Percentiles rank a stretch among this genome's conserved stretches.
Conservation (phyloP, 2,329 filamentous ascomycete species). For the Trichoderma sp. region DNA sequence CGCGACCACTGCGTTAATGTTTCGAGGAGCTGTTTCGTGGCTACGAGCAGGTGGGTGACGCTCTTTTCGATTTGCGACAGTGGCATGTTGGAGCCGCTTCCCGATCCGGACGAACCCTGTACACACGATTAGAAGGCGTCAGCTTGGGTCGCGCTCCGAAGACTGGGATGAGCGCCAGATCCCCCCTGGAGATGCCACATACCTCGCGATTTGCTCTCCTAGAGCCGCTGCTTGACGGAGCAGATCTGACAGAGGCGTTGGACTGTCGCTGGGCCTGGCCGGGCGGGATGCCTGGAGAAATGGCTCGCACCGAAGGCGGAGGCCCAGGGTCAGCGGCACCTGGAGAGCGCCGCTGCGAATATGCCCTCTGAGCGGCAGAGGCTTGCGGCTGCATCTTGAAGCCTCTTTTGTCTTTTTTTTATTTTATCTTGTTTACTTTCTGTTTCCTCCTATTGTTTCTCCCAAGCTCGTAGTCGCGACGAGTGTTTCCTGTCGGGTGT, state of each 20-base stretch:
- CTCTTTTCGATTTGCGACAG: slow-evolving; percentile 99
- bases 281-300: slow-evolving; percentile 58
- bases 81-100: slow-evolving; percentile 66
- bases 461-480: neutral
- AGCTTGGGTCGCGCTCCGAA: slow-evolving; percentile 29
- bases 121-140: slow-evolving; percentile 31
- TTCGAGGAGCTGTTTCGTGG: slow-evolving; percentile 96
- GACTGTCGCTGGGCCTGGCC: slow-evolving; percentile 63
- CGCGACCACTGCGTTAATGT: slow-evolving; percentile 98
- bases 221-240: slow-evolving; percentile 40
- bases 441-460: neutral
- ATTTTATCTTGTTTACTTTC: neutral
- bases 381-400: slow-evolving; percentile 53
- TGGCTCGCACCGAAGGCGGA: slow-evolving; percentile 57
- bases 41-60: slow-evolving; percentile 94
- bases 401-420: neutral
- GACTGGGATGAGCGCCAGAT: neutral
- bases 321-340: slow-evolving; percentile 61
- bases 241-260: slow-evolving; percentile 66
- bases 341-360: slow-evolving; percentile 63
- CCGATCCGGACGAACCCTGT: slow-evolving; percentile 54
- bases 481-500: neutral
- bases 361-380: slow-evolving; percentile 50
- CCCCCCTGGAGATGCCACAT: slow-evolving; percentile 26
- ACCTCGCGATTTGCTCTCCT: slow-evolving; percentile 41